Conservation (phyloP, 2,329 filamentous ascomycete genomes). For the Pseudogymnoascus sp. region DNA sequence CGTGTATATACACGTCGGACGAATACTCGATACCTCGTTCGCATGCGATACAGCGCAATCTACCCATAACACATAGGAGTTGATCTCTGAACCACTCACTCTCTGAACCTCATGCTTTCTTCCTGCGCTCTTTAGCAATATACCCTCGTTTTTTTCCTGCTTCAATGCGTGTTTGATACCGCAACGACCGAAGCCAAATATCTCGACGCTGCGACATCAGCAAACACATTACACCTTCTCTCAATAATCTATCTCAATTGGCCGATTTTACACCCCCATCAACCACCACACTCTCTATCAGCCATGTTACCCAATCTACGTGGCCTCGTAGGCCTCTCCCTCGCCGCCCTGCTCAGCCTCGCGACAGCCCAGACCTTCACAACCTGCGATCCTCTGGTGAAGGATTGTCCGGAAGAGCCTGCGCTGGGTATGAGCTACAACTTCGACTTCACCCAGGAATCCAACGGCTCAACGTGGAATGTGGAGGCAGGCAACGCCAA, state of each 20-base stretch:
- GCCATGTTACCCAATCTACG: conserved; percentile 1
- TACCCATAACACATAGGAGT: conserved; percentile 3
- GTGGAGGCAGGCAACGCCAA: conserved; percentile 56
- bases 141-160: conserved; percentile 1
- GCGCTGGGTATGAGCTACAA: conserved; percentile 58
- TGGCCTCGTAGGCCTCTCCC: neutral
- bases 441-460: conserved; percentile 59
- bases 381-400: conserved; percentile 66
- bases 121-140: neutral
- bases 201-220: neutral
- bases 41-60: neutral
- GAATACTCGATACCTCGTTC: neutral
- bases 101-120: conserved; percentile 4
- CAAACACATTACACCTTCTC: neutral
- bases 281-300: neutral
- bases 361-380: conserved; percentile 66
- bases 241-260: neutral
- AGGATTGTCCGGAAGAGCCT: conserved; percentile 59
- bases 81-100: conserved; percentile 4
- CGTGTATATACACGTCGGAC: neutral
- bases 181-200: neutral
- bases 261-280: neutral
- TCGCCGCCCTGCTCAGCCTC: conserved; percentile 28
- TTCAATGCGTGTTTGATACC: conserved; percentile 8
- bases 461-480: conserved; percentile 52